Conservation (phyloP, 208 protist species). For the Trypanosoma avium region DNA sequence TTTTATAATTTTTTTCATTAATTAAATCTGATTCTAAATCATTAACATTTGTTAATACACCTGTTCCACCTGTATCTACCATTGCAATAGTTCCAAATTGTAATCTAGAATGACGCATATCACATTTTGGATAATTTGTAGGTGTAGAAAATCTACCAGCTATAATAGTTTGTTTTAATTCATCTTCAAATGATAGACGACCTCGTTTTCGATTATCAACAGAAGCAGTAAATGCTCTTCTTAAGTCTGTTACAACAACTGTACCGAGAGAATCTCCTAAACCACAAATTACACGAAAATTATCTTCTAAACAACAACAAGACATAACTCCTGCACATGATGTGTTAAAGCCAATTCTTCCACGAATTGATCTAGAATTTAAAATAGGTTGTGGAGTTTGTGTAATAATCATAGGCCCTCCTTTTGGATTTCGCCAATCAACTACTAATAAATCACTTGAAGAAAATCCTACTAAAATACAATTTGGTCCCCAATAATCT, state of each 20-base stretch:
- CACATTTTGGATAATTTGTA: conserved; percentile 40
- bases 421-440: conserved; percentile 56
- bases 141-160: conserved; percentile 22
- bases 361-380: background rate
- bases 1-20: background rate
- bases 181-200: background rate
- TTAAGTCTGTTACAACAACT: conserved; percentile 63
- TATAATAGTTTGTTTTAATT: conserved; percentile 11
- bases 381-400: background rate
- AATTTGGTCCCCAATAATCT: conserved; percentile 51
- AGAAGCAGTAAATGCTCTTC: conserved; percentile 22
- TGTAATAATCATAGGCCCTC: conserved; percentile 13
- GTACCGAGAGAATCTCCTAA: conserved; percentile 52
- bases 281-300: conserved; percentile 63
- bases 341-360: background rate
- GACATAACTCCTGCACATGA: conserved; percentile 53
- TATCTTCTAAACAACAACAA: conserved; percentile 54
- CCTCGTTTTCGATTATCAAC: conserved; percentile 9
- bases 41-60: conserved; percentile 29
- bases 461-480: conserved; percentile 63
- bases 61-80: conserved; percentile 49
- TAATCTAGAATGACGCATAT: conserved; percentile 35
- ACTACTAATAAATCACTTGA: conserved; percentile 52
- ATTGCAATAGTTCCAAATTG: conserved; percentile 43
- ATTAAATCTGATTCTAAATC: conserved; percentile 33